Evolutionary conservation across 768 basidiomycete genomes (phyloP).

Genomic region (Kwoniella shandongensis): DNA sequence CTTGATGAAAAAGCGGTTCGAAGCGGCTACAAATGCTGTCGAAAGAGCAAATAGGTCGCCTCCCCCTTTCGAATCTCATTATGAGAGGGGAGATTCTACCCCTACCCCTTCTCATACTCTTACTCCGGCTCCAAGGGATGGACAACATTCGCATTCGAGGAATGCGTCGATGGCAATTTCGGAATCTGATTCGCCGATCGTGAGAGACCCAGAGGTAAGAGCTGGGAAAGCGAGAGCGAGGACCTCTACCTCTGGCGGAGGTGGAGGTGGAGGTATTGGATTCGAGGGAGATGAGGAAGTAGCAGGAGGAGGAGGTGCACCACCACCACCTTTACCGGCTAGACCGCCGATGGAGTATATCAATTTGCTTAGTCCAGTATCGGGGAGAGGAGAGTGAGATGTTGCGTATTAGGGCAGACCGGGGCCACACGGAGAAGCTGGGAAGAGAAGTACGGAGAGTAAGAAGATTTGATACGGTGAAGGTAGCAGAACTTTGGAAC

Average conservation of each 20-base stretch:
- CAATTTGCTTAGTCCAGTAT: constrained; percentile 40
- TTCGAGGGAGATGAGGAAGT: neutral
- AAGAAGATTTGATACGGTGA: too few relatives aligned
- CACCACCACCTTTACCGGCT: constrained; percentile 45
- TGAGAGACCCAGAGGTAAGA: constrained; percentile 22
- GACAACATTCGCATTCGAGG: neutral
- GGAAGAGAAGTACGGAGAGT: too few relatives aligned
- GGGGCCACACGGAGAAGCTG: too few relatives aligned
- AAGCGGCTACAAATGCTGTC: constrained; percentile 34
- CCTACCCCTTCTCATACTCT: too few relatives aligned
- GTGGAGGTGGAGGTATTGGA: neutral
- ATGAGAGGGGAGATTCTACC: too few relatives aligned
- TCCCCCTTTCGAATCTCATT: neutral
- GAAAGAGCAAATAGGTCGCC: neutral
- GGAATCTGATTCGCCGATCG: constrained; percentile 10
- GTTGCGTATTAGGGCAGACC: too few relatives aligned
- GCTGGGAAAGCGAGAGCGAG: constrained; percentile 20
- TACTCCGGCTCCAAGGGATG: neutral
- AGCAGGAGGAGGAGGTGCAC: constrained; percentile 5
- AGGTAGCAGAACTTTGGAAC: too few relatives aligned
- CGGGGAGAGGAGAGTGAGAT: neutral
- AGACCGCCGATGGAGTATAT: constrained; percentile 49
- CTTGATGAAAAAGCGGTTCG: constrained; percentile 41
- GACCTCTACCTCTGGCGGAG: too few relatives aligned
- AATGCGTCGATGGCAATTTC: neutral